Evolutionary conservation across 2,329 filamentous ascomycete genomes (phyloP).

Genomic region (Pleoardoris graminearum): DNA sequence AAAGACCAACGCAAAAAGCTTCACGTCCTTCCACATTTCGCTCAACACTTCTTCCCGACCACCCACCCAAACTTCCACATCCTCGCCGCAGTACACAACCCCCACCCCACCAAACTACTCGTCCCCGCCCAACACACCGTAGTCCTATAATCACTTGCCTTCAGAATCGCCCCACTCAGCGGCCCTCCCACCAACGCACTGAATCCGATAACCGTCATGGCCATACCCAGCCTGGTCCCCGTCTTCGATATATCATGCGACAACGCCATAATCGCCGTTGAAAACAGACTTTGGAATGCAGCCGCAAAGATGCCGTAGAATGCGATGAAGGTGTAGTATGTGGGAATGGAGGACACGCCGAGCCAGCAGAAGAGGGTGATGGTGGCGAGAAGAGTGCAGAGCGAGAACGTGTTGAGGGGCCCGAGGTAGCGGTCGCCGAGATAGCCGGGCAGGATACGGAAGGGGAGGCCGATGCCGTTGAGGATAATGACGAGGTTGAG

Average conservation of each 20-base stretch:
- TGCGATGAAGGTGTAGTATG: slow-evolving; percentile 64
- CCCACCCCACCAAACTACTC: slow-evolving; percentile 21
- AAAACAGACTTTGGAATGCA: slow-evolving; percentile 40
- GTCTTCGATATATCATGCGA: slow-evolving; percentile 32
- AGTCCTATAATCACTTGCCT: slow-evolving; percentile 37
- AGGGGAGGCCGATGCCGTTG: slow-evolving; percentile 59
- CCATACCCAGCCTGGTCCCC: slow-evolving; percentile 57
- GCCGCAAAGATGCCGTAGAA: slow-evolving; percentile 67
- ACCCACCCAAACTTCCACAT: slow-evolving; percentile 30
- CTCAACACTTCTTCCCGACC: slow-evolving; percentile 25
- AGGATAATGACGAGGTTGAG: slow-evolving; percentile 60
- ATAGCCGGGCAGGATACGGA: slow-evolving; percentile 57
- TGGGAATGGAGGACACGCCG: slow-evolving; percentile 53
- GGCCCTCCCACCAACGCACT: slow-evolving; percentile 58
- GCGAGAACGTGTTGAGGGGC: slow-evolving; percentile 63
- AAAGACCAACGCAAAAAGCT: too few relatives aligned
- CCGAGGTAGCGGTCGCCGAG: slow-evolving; percentile 60
- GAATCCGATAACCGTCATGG: slow-evolving; percentile 55
- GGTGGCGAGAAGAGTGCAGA: slow-evolving; percentile 50
- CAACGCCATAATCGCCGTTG: slow-evolving; percentile 47
- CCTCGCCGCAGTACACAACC: slow-evolving; percentile 23
- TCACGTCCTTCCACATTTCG: too few relatives aligned
- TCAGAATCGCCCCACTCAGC: slow-evolving; percentile 56
- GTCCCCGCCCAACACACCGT: slow-evolving; percentile 28
- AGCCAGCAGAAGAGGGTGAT: slow-evolving; percentile 61